phyloP scores from a whole-genome alignment of 2,329 filamentous ascomycete species.

The Cercospora sp. region DNA sequence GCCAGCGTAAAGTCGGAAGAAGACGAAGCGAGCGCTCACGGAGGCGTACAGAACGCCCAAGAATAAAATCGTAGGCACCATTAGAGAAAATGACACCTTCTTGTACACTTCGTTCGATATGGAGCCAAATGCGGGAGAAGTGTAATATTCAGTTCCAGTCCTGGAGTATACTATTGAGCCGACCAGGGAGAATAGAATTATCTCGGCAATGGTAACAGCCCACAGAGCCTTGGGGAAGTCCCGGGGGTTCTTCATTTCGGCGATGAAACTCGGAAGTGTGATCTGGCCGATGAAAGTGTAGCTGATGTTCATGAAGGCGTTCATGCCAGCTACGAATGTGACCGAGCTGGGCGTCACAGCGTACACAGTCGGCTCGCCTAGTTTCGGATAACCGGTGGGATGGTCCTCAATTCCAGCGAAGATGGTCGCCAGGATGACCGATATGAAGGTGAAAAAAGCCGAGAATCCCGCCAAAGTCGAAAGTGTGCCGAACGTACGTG shows the following conservation, averaged over 20 bases:
- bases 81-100: conserved; percentile 89
- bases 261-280: conserved; percentile 90
- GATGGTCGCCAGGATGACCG: conserved; percentile 78
- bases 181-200: conserved; percentile 81
- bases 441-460: conserved; percentile 86
- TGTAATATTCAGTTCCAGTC: conserved; percentile 59
- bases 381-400: conserved; percentile 53
- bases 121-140: conserved; percentile 78
- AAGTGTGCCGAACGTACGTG: conserved; percentile 79
- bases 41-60: conserved; percentile 87
- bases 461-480: conserved; percentile 77
- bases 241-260: conserved; percentile 78
- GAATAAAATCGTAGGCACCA: conserved; percentile 94
- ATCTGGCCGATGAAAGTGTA: conserved; percentile 97
- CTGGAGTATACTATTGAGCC: conserved; percentile 70
- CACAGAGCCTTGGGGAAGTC: conserved; percentile 94
- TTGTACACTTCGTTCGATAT: conserved; percentile 73
- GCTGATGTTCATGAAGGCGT: conserved; percentile 90
- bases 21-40: conserved; percentile 85
- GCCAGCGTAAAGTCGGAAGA: conserved; percentile 82
- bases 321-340: conserved; percentile 79
- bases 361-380: conserved; percentile 67
- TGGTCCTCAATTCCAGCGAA: conserved; percentile 76
- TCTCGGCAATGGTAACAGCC: conserved; percentile 83
- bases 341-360: conserved; percentile 69